Evolutionary conservation across 2,329 filamentous ascomycete genomes (phyloP).

Genomic region (Whalleya microplaca): DNA sequence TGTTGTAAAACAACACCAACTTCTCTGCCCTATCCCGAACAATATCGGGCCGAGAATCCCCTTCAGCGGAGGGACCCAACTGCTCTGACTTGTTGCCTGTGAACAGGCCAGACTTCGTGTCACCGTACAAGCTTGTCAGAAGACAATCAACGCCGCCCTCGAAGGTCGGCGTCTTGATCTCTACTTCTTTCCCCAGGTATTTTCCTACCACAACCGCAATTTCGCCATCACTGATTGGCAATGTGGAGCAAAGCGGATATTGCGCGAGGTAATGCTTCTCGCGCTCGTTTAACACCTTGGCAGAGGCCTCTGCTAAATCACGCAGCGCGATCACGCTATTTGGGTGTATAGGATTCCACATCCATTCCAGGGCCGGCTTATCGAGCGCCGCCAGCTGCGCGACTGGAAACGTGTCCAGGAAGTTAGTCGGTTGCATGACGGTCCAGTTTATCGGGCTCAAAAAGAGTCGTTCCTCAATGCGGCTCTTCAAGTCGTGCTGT

Average conservation of each 20-base stretch:
- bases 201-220: conserved; percentile 8
- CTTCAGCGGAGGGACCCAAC: background rate
- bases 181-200: background rate
- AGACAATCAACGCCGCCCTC: background rate
- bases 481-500: conserved; percentile 42
- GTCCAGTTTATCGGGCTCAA: conserved; percentile 39
- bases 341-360: conserved; percentile 13
- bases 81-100: background rate
- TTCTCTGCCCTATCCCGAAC: conserved; percentile 23
- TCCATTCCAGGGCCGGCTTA: background rate
- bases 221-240: conserved; percentile 12
- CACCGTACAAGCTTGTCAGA: background rate
- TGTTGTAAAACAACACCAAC: conserved; percentile 30
- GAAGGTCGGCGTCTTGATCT: background rate
- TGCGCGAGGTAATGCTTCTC: conserved; percentile 24
- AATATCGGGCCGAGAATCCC: conserved; percentile 16
- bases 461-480: conserved; percentile 41
- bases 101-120: too few relatives aligned
- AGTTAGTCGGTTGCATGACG: conserved; percentile 40
- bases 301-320: conserved; percentile 24
- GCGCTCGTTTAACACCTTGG: conserved; percentile 18
- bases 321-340: conserved; percentile 16
- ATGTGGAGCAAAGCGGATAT: conserved; percentile 24
- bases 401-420: conserved; percentile 36
- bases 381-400: conserved; percentile 1